A percentile compares a stretch with the other conserved stretches of the same genome.
phyloP scores from a whole-genome alignment of 768 basidiomycete species.

The Cubamyces sp. region DNA sequence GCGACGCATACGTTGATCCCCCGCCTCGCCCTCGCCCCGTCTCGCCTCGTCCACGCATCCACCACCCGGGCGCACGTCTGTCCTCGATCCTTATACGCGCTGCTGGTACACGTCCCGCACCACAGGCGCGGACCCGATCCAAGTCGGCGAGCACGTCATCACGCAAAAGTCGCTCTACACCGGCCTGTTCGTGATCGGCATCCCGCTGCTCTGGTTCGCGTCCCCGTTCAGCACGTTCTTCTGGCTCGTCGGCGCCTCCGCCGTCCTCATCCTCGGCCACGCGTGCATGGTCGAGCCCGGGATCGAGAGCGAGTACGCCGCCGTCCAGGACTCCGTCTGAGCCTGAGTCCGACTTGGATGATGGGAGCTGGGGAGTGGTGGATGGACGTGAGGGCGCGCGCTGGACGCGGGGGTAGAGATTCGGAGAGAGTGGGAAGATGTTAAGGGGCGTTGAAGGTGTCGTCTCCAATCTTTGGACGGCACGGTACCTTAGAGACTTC shows the following conservation, averaged over 20 bases:
- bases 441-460: not conserved
- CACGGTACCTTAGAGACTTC: conserved; percentile 3
- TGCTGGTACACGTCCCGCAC: not conserved
- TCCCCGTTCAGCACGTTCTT: conserved; percentile 85
- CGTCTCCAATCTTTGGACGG: not conserved
- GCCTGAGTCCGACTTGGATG: not conserved
- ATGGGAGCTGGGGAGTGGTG: not conserved
- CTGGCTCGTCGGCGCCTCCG: conserved; percentile 91
- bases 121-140: conserved; percentile 83
- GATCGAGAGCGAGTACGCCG: conserved; percentile 89
- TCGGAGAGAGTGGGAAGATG: not conserved
- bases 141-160: conserved; percentile 78
- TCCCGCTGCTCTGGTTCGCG: conserved; percentile 82
- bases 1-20: not conserved
- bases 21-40: not conserved
- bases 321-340: conserved; percentile 72
- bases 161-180: conserved; percentile 92
- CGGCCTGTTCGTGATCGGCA: conserved; percentile 86
- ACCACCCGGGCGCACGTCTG: not conserved
- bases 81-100: not conserved
- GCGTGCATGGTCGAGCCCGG: conserved; percentile 92
- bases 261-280: conserved; percentile 83
- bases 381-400: not conserved
- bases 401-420: not conserved
- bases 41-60: not conserved